These are phyloP conservation scores for Blastocystis sp. DNA, from an alignment of 352 stramenopile species.

Conservation along the genomic window DNA sequence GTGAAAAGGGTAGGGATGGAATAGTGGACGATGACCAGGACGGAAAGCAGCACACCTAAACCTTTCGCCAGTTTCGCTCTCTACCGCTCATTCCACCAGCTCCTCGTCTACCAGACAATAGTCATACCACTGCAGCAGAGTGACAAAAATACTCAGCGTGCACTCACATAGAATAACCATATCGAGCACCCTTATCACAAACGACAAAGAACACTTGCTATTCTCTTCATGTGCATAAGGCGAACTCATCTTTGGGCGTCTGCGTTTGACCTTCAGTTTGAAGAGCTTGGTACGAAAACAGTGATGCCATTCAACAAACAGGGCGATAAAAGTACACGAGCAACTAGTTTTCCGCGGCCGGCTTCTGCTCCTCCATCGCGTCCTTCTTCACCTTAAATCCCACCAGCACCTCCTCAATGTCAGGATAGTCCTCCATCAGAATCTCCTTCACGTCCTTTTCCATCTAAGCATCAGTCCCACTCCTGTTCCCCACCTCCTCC, in stretches of 20 bases:
- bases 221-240: background rate
- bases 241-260: background rate
- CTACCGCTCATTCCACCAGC: background rate
- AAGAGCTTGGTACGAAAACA: background rate
- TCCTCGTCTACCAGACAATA: background rate
- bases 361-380: too few species aligned
- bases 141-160: background rate
- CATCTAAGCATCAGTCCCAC: background rate
- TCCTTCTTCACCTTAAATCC: constrained; percentile 21
- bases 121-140: background rate
- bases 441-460: constrained; percentile 24
- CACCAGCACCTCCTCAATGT: constrained; percentile 50
- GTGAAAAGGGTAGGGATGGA: background rate
- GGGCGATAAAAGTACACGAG: too few species aligned
- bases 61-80: background rate
- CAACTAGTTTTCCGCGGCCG: too few species aligned
- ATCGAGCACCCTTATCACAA: background rate
- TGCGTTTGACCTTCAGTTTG: background rate
- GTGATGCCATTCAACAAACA: background rate
- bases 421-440: constrained; percentile 26
- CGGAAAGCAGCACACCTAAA: background rate
- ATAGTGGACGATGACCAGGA: background rate
- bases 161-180: background rate
- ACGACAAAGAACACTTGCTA: background rate
- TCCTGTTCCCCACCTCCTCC: background rate